A percentile compares a stretch with the other conserved stretches of the same genome.
Conservation (phyloP, 441 rosid genomes). For the Capsella rubella region DNA sequence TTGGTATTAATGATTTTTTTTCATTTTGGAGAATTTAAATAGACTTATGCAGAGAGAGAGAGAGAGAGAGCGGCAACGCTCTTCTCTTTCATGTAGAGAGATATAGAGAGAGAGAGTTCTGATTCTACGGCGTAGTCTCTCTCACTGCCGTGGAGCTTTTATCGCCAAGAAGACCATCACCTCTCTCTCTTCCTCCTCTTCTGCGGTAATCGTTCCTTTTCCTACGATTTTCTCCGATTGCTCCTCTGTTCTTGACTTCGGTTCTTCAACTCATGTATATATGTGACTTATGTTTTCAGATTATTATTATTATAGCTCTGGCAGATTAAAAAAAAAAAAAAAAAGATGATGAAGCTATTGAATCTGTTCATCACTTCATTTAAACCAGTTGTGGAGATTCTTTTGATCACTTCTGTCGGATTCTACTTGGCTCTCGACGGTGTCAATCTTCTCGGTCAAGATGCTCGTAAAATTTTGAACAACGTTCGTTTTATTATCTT, state of each 20-base stretch:
- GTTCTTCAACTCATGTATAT: neutral
- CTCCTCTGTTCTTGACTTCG: constrained; percentile 7
- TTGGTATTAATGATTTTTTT: too few species aligned
- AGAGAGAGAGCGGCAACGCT: neutral
- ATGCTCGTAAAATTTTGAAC: constrained; percentile 52
- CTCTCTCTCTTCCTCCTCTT: neutral
- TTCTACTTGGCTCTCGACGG: constrained; percentile 54
- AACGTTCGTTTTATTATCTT: constrained; percentile 38
- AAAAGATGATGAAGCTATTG: constrained; percentile 48
- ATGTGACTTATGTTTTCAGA: neutral
- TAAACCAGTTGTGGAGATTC: constrained; percentile 62
- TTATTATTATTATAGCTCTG: constrained; percentile 19
- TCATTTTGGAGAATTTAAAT: too few species aligned
- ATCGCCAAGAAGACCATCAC: too few species aligned
- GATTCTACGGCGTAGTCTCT: neutral
- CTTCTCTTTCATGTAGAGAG: neutral
- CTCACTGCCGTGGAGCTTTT: too few species aligned
- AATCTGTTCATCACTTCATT: constrained; percentile 56
- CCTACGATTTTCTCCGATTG: neutral
- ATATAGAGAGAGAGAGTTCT: neutral
- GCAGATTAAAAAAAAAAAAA: neutral
- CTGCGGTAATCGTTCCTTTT: neutral
- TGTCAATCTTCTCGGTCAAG: constrained; percentile 56
- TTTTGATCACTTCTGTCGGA: constrained; percentile 61
- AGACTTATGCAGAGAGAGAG: too few species aligned